phyloP scores from a whole-genome alignment of 225 moss, liverwort and hornwort species.

The Polytrichum commune region DNA sequence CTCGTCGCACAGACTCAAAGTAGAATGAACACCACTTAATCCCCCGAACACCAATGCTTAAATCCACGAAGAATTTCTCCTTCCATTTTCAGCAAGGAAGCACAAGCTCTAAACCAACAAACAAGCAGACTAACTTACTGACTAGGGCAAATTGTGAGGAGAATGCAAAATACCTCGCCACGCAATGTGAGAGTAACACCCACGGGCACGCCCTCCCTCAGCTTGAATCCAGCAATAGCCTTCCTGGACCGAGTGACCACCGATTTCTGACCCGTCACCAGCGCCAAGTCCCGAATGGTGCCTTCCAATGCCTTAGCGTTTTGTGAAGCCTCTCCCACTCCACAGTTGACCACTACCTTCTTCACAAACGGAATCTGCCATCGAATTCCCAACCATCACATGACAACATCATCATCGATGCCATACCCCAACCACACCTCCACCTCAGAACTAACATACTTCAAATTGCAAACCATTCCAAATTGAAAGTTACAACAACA shows the following conservation, averaged over 20 bases:
- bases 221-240: constrained; percentile 96
- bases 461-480: too few relatives aligned
- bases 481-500: too few relatives aligned
- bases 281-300: constrained; percentile 68
- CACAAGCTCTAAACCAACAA: neutral
- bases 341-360: constrained; percentile 87
- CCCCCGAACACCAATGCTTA: too few relatives aligned
- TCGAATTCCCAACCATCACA: neutral
- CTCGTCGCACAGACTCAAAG: too few relatives aligned
- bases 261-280: constrained; percentile 79
- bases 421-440: too few relatives aligned
- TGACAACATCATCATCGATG: too few relatives aligned
- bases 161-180: constrained; percentile 52
- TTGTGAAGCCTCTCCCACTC: constrained; percentile 93
- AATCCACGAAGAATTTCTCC: too few relatives aligned
- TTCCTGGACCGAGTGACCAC: constrained; percentile 84
- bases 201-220: constrained; percentile 75
- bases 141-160: too few relatives aligned
- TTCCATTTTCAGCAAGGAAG: too few relatives aligned
- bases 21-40: too few relatives aligned
- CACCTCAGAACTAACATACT: too few relatives aligned
- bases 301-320: constrained; percentile 91
- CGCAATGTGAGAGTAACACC: constrained; percentile 84
- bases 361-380: constrained; percentile 69
- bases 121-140: too few relatives aligned